A percentile compares a stretch with the other conserved stretches of the same genome.
phyloP scores from a whole-genome alignment of 2,329 filamentous ascomycete species.

The Aspergillus intermedius region DNA sequence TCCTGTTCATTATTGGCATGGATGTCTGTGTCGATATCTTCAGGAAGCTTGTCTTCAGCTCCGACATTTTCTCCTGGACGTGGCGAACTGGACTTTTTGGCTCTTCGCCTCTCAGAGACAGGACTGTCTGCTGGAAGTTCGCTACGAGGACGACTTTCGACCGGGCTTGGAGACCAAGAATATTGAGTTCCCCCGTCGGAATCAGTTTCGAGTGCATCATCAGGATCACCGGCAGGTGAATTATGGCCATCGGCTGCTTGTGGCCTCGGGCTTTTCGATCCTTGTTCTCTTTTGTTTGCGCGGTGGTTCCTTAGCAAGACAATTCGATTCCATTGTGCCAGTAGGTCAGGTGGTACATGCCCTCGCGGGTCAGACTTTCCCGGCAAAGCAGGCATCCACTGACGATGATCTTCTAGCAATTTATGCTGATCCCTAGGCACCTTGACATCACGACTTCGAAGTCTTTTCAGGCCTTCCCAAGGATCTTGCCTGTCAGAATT shows the following conservation, averaged over 20 bases:
- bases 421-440: conserved; percentile 46
- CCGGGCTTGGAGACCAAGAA: conserved; percentile 14
- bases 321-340: conserved; percentile 32
- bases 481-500: conserved; percentile 8
- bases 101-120: conserved; percentile 1
- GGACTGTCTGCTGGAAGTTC: conserved; percentile 21
- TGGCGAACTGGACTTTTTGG: background rate
- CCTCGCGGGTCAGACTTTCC: conserved; percentile 21
- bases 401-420: conserved; percentile 42
- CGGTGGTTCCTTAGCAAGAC: conserved; percentile 8
- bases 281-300: background rate
- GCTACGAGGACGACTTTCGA: conserved; percentile 5
- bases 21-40: background rate
- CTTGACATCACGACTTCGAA: conserved; percentile 38
- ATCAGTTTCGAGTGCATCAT: conserved; percentile 9
- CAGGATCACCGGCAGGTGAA: conserved; percentile 3
- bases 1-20: background rate
- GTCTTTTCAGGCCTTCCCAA: conserved; percentile 29
- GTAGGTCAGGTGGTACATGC: conserved; percentile 29
- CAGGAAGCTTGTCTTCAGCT: background rate
- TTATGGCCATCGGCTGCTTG: background rate
- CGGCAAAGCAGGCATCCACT: conserved; percentile 31
- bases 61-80: background rate
- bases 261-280: background rate
- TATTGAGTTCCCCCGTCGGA: conserved; percentile 9